Base-by-base conservation (phyloP, 129 eudicot species). In the Centrapalus pauciflorus region DNA sequence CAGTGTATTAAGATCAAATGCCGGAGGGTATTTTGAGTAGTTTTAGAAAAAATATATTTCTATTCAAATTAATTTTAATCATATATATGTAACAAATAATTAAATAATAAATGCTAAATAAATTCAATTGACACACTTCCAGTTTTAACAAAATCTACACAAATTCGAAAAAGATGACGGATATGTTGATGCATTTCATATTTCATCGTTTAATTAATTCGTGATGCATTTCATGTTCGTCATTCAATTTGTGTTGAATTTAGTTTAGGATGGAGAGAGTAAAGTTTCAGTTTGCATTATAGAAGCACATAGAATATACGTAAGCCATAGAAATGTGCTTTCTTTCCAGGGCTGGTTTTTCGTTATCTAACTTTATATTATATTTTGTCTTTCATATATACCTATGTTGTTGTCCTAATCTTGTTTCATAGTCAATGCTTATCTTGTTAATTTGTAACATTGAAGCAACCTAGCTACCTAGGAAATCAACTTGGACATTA, bases 401-500 rank as follows among this genome's bases (percentile, higher is more conserved):
- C n/a, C n/a, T n/a, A n/a, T 37, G 35, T 67, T 28, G 23, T 70
- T 46, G 37, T 54, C 63, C 34, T 65, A 73, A 25, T 74, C 72
- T 54, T 23, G 63, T 73, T 55, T 66, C 51, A 55, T 34, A 17
- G 73, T 74, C 32, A n/a, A 51, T 74, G 52, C 54, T 66, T 74
- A 64, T 73, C 72, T 73, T 73, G 66, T 54, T 52, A 9, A 37
- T 29, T 25, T 32, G 58, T 64, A 66, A 55, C 52, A 54, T 54
- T 30, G n/a, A 27, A 40, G 78, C 56, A 73, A 64, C 63, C 49
- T 38, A 40, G 78, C 56, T 64, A 64, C 63, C 49, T 55, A 64
- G 23, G 40, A 33, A 71, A 61, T 35, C 69, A 24, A 35, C 17
- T 72, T 61, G 29, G 65, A 64, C 27, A 64, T 54, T 38, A 72